Percentiles rank a stretch among this genome's conserved stretches.
phyloP scores from a whole-genome alignment of 2,329 filamentous ascomycete species.

The Emmonsiellopsis sp. region DNA sequence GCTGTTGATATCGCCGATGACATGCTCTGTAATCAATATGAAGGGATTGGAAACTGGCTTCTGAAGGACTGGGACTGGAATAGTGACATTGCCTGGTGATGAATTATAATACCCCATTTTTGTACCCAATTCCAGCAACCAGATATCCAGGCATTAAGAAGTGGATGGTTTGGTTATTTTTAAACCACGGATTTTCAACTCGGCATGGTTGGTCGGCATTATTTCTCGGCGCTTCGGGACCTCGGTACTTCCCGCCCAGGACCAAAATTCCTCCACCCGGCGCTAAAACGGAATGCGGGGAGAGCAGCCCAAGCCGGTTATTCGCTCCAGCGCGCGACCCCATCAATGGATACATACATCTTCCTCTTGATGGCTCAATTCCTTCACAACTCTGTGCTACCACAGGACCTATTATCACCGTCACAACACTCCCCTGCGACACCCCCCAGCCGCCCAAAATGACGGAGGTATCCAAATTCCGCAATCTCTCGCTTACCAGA shows the following conservation, averaged over 20 bases:
- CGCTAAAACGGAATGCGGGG: too few species aligned
- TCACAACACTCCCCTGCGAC: too few species aligned
- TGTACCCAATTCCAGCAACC: too few species aligned
- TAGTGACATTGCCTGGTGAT: slow-evolving; percentile 13
- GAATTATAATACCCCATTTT: neutral
- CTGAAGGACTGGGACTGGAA: slow-evolving; percentile 20
- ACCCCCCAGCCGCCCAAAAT: slow-evolving; percentile 8
- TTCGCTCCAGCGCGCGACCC: too few species aligned
- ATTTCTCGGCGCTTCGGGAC: slow-evolving; percentile 1
- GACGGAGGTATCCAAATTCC: slow-evolving; percentile 23
- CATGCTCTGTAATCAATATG: slow-evolving; percentile 18
- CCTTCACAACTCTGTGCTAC: neutral
- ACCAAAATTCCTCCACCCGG: too few species aligned
- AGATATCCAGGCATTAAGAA: too few species aligned
- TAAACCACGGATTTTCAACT: too few species aligned
- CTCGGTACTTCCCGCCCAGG: neutral
- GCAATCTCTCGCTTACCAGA: slow-evolving; percentile 38
- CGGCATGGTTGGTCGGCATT: neutral
- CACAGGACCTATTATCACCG: too few species aligned
- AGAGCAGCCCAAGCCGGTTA: too few species aligned
- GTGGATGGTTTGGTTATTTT: too few species aligned
- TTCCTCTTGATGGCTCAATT: neutral
- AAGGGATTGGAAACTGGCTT: slow-evolving; percentile 23
- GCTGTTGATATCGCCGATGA: slow-evolving; percentile 12
- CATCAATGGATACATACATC: too few species aligned